phyloP scores from a whole-genome alignment of 169 alveolate species.

The Plasmodium chabaudi region DNA sequence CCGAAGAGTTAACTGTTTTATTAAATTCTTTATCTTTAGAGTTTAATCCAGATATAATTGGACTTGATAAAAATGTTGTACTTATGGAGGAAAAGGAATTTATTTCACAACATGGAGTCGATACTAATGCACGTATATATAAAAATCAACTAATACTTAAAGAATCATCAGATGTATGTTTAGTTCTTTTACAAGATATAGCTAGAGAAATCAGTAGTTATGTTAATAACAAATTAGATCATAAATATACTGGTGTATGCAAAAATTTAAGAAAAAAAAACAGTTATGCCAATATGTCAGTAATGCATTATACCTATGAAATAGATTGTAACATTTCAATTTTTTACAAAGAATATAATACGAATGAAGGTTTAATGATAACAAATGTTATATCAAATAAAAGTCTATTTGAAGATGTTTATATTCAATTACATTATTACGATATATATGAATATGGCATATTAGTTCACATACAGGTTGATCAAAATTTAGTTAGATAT shows the following conservation, averaged over 20 bases:
- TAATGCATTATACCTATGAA: constrained; percentile 62
- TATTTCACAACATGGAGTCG: constrained; percentile 5
- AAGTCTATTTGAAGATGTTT: constrained; percentile 35
- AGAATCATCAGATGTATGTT: constrained; percentile 50
- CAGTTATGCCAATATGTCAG: constrained; percentile 49
- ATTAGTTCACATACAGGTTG: constrained; percentile 3
- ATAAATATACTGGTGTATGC: constrained; percentile 7
- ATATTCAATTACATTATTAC: constrained; percentile 18
- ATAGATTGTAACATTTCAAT: constrained; percentile 55
- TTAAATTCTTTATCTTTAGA: constrained; percentile 41
- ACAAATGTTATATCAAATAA: constrained; percentile 24
- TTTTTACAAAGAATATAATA: constrained; percentile 19
- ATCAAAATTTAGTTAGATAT: background rate
- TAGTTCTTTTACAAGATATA: constrained; percentile 26
- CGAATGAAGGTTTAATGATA: constrained; percentile 16
- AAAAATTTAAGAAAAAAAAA: constrained; percentile 7
- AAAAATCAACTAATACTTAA: constrained; percentile 36
- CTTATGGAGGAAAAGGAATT: constrained; percentile 17
- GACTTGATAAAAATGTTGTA: constrained; percentile 15
- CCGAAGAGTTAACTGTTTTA: constrained; percentile 68
- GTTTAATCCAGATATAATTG: constrained; percentile 35
- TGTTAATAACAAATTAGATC: constrained; percentile 21
- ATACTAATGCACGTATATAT: constrained; percentile 23
- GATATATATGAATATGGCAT: constrained; percentile 35
- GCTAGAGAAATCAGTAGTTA: constrained; percentile 28